These are phyloP conservation scores for Yamadazyma insecticola DNA, from an alignment of 805 yeast genomes.

Conservation along the genomic window DNA sequence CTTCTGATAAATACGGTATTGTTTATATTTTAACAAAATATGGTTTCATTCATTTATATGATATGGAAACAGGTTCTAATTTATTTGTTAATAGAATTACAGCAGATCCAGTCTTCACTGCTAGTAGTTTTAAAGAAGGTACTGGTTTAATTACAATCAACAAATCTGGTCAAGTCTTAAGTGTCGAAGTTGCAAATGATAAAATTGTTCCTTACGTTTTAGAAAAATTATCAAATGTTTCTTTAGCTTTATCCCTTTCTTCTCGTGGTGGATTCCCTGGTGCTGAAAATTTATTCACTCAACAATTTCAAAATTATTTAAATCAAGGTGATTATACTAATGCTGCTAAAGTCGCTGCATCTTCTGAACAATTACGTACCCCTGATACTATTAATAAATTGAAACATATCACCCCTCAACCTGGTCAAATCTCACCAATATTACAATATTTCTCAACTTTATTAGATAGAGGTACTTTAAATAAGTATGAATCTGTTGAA, in stretches of 20 bases:
- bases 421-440: conserved; percentile 93
- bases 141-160: conserved; percentile 91
- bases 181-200: conserved; percentile 82
- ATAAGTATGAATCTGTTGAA: conserved; percentile 90
- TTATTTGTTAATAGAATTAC: conserved; percentile 95
- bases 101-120: conserved; percentile 91
- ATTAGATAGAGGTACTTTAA: conserved; percentile 87
- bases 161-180: conserved; percentile 90
- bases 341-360: conserved; percentile 97
- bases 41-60: conserved; percentile 95
- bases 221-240: conserved; percentile 79
- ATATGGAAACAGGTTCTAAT: conserved; percentile 86
- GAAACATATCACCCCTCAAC: conserved; percentile 84
- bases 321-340: conserved; percentile 81
- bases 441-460: conserved; percentile 87
- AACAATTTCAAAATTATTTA: conserved; percentile 85
- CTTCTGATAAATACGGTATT: conserved; percentile 81
- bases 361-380: conserved; percentile 88
- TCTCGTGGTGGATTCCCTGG: conserved; percentile 97
- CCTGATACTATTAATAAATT: conserved; percentile 91
- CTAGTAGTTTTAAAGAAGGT: conserved; percentile 63
- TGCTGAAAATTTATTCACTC: conserved; percentile 86
- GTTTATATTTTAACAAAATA: conserved; percentile 88
- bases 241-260: conserved; percentile 82
- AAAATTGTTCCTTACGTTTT: conserved; percentile 87